These are phyloP conservation scores for Xylaria grammica DNA, from an alignment of 495 filamentous ascomycete species.

Conservation along the genomic window DNA sequence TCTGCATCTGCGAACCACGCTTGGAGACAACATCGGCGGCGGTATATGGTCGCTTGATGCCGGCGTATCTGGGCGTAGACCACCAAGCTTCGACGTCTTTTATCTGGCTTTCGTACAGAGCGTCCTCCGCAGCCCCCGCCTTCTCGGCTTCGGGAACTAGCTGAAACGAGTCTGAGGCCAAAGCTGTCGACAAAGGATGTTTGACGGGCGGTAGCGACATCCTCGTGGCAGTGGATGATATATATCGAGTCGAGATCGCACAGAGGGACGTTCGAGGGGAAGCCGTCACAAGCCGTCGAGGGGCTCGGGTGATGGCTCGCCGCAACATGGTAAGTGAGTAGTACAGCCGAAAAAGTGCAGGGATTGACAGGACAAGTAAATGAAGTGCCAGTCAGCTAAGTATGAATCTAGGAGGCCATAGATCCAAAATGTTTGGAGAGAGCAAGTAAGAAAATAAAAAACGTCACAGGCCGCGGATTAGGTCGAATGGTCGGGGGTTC, in stretches of 20 bases:
- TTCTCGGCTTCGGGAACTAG: constrained; percentile 76
- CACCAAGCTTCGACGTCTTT: constrained; percentile 88
- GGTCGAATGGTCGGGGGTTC: constrained; percentile 14
- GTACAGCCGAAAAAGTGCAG: neutral
- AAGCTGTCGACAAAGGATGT: constrained; percentile 55
- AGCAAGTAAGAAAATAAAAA: neutral
- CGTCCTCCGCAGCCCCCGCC: constrained; percentile 78
- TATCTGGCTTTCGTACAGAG: constrained; percentile 77
- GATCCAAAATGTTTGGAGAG: neutral
- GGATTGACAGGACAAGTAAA: neutral
- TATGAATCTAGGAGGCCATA: neutral
- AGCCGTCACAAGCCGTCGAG: constrained; percentile 36
- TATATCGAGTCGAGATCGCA: constrained; percentile 20
- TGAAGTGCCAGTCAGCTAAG: neutral
- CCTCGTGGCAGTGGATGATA: constrained; percentile 35
- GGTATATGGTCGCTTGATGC: constrained; percentile 89
- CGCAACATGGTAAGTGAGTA: constrained; percentile 44
- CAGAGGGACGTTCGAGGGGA: constrained; percentile 21
- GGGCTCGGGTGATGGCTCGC: constrained; percentile 38
- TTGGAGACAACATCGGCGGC: constrained; percentile 92
- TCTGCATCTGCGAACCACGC: constrained; percentile 82
- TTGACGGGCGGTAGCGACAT: constrained; percentile 42
- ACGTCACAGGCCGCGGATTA: constrained; percentile 2
- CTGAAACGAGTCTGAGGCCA: constrained; percentile 77
- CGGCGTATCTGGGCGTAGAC: constrained; percentile 78